phyloP scores from a whole-genome alignment of 495 filamentous ascomycete genomes.

The Podospora pseudoanserina region DNA sequence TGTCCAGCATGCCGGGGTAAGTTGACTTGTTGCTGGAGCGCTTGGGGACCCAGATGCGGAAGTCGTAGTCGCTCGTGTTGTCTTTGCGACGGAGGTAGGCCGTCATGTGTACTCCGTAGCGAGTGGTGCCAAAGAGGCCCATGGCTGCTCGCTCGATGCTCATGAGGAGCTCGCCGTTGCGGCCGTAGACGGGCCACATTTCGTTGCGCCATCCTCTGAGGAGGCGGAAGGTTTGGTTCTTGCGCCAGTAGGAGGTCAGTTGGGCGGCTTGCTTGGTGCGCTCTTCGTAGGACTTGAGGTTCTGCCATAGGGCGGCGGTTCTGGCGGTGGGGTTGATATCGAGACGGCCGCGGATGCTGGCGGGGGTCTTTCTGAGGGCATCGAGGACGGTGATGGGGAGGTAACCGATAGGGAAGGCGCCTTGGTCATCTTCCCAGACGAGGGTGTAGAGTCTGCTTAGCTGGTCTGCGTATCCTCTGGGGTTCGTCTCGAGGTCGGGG shows the following conservation, averaged over 20 bases:
- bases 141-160: slow-evolving; percentile 76
- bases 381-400: slow-evolving; percentile 56
- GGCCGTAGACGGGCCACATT: slow-evolving; percentile 77
- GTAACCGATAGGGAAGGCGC: slow-evolving; percentile 57
- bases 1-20: slow-evolving; percentile 85
- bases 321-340: slow-evolving; percentile 44
- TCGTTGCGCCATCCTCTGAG: slow-evolving; percentile 86
- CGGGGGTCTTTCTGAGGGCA: slow-evolving; percentile 45
- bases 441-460: slow-evolving; percentile 54
- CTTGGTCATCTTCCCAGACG: slow-evolving; percentile 47
- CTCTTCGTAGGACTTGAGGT: slow-evolving; percentile 38
- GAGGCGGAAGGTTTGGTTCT: slow-evolving; percentile 61
- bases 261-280: slow-evolving; percentile 57
- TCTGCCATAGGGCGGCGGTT: slow-evolving; percentile 28
- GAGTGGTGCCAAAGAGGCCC: slow-evolving; percentile 79
- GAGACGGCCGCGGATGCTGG: slow-evolving; percentile 50
- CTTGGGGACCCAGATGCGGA: slow-evolving; percentile 82
- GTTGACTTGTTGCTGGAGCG: slow-evolving; percentile 74
- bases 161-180: slow-evolving; percentile 59
- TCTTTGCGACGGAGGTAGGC: slow-evolving; percentile 59
- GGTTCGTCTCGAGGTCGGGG: slow-evolving; percentile 59
- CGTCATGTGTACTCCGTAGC: slow-evolving; percentile 88
- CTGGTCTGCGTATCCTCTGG: slow-evolving; percentile 46
- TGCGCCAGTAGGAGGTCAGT: slow-evolving; percentile 61
- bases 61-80: slow-evolving; percentile 45